phyloP scores from a whole-genome alignment of 345 rosid species.

The Trapa bicornis region DNA sequence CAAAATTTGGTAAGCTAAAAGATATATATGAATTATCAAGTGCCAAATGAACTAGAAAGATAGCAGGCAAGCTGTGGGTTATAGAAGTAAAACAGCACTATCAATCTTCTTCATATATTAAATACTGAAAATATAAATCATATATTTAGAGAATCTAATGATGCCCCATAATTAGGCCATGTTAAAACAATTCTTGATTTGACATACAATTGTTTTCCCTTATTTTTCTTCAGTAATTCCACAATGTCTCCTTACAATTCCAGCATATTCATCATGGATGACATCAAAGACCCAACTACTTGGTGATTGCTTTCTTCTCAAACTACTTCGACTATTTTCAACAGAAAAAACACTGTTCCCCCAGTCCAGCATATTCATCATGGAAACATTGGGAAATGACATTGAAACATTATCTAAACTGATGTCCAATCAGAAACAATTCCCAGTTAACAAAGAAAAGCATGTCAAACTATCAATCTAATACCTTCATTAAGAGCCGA shows the following conservation, averaged over 20 bases:
- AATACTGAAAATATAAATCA: neutral
- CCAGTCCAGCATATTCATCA: too few species aligned
- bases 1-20: constrained; percentile 2
- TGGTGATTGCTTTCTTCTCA: too few species aligned
- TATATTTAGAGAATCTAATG: neutral
- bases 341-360: too few species aligned
- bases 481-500: neutral
- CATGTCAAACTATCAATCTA: neutral
- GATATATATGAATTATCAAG: neutral
- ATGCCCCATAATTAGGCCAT: neutral
- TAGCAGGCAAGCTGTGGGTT: neutral
- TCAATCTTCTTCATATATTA: neutral
- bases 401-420: too few species aligned
- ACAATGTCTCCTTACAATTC: too few species aligned
- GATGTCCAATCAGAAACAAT: neutral
- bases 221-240: too few species aligned
- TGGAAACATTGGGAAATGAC: too few species aligned
- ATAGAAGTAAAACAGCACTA: neutral
- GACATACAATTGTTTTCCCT: too few species aligned
- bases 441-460: neutral
- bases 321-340: too few species aligned
- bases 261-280: too few species aligned
- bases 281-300: too few species aligned
- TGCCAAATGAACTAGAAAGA: neutral
- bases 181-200: neutral